These are phyloP conservation scores for Penium margaritaceum DNA, from an alignment of 139 green algal genomes.

Conservation along the genomic window DNA sequence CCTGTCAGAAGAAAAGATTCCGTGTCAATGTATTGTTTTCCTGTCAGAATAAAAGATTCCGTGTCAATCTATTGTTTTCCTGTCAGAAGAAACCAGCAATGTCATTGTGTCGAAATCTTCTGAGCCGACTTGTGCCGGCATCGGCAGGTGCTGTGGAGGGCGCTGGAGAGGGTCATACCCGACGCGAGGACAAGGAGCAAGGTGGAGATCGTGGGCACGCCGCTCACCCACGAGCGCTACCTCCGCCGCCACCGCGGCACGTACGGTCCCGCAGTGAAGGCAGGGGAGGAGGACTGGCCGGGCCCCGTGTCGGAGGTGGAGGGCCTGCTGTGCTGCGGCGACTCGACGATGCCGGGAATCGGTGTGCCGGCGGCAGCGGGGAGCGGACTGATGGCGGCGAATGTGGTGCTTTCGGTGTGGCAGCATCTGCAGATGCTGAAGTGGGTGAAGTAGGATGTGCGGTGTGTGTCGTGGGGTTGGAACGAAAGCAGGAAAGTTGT, in stretches of 20 bases:
- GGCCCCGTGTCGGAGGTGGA: constrained; percentile 56
- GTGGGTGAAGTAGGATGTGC: too few relatives aligned
- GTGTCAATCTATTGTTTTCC: too few relatives aligned
- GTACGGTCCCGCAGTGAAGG: constrained; percentile 62
- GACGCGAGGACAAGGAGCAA: constrained; percentile 63
- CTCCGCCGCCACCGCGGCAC: constrained; percentile 42
- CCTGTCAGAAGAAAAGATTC: too few relatives aligned
- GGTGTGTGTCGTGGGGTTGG: too few relatives aligned
- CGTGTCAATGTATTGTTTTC: too few relatives aligned
- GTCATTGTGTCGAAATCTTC: too few relatives aligned
- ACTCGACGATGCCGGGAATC: constrained; percentile 77
- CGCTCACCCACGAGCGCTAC: constrained; percentile 51
- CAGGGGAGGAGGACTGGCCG: constrained; percentile 27
- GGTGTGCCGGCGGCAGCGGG: constrained; percentile 24
- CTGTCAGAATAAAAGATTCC: too few relatives aligned
- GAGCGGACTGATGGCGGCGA: constrained; percentile 24
- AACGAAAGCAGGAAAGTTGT: too few relatives aligned
- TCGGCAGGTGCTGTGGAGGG: constrained; percentile 39
- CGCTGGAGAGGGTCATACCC: constrained; percentile 68
- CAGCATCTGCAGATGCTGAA: constrained; percentile 13
- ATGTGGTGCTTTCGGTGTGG: constrained; percentile 16
- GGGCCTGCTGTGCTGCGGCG: constrained; percentile 57
- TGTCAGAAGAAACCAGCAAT: too few relatives aligned
- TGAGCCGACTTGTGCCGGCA: too few relatives aligned
- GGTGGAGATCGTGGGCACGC: constrained; percentile 65